These are phyloP conservation scores for Myriosclerotinia duriaeana DNA, from an alignment of 2,329 filamentous ascomycete genomes.

Conservation along the genomic window DNA sequence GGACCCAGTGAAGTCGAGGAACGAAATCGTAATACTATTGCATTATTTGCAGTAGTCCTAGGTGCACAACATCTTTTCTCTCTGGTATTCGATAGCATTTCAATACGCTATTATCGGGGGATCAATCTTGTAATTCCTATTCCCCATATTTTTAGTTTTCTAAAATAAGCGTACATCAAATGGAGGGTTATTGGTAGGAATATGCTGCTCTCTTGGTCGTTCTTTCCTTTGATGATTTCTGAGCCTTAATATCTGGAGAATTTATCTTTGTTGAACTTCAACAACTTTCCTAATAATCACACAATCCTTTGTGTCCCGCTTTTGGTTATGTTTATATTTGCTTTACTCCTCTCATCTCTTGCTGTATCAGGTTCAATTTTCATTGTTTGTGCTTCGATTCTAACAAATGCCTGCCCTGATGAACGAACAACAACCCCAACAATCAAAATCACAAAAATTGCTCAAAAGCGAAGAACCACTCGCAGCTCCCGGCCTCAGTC, in stretches of 20 bases:
- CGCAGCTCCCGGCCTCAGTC: background rate
- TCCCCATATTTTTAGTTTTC: background rate
- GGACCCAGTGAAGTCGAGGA: too few relatives aligned
- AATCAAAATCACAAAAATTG: background rate
- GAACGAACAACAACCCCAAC: background rate
- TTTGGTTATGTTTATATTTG: background rate
- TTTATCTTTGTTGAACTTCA: background rate
- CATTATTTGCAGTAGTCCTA: slow-evolving; percentile 2
- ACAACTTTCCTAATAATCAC: background rate
- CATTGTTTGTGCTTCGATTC: slow-evolving; percentile 10
- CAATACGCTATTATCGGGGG: background rate
- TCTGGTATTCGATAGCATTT: background rate
- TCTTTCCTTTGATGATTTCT: background rate
- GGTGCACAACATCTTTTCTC: background rate
- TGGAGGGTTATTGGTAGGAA: background rate
- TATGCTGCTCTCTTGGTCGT: background rate
- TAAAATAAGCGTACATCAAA: background rate
- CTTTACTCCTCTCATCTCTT: slow-evolving; percentile 6
- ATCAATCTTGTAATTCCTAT: background rate
- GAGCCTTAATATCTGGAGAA: background rate
- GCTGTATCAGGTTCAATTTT: background rate
- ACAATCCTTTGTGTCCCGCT: background rate
- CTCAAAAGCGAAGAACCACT: background rate
- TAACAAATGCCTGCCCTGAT: slow-evolving; percentile 13
- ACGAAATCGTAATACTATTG: background rate